phyloP scores from a whole-genome alignment of 2,329 filamentous ascomycete species.

The Cryphonectria carpinicola region DNA sequence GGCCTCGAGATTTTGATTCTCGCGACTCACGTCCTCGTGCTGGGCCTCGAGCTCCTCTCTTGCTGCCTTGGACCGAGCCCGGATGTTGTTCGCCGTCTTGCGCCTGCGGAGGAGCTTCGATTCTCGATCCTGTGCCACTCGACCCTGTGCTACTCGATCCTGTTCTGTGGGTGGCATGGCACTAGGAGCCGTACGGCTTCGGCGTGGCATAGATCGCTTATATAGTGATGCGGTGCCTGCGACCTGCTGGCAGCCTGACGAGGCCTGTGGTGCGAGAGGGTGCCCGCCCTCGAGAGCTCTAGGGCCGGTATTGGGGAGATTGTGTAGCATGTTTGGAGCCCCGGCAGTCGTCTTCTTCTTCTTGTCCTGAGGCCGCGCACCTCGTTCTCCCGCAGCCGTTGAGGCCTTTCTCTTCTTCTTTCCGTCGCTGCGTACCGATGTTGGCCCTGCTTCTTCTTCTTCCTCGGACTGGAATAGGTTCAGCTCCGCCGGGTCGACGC shows the following conservation, averaged over 20 bases:
- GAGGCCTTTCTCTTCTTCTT: neutral
- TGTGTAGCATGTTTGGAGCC: neutral
- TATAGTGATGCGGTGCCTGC: neutral
- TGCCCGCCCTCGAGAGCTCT: neutral
- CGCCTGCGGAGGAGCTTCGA: slow-evolving; percentile 35
- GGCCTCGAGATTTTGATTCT: slow-evolving; percentile 31
- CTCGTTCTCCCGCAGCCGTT: neutral
- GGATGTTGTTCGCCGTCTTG: slow-evolving; percentile 37
- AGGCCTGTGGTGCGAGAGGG: neutral
- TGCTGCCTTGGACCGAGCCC: slow-evolving; percentile 37
- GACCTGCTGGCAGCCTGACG: neutral
- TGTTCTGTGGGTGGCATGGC: neutral
- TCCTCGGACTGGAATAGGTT: neutral
- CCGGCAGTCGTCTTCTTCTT: neutral
- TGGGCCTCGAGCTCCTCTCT: slow-evolving; percentile 34
- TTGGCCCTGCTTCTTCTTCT: neutral
- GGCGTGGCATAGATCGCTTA: too few species aligned
- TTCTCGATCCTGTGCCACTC: neutral
- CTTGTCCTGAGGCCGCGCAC: neutral
- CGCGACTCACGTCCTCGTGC: slow-evolving; percentile 29
- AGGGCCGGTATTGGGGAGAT: too few species aligned
- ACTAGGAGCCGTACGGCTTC: neutral
- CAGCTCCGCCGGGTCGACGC: neutral
- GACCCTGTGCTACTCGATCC: too few species aligned
- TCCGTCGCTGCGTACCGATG: neutral